Conservation (phyloP, 2,329 filamentous ascomycete genomes). For the Diaporthe vexans region DNA sequence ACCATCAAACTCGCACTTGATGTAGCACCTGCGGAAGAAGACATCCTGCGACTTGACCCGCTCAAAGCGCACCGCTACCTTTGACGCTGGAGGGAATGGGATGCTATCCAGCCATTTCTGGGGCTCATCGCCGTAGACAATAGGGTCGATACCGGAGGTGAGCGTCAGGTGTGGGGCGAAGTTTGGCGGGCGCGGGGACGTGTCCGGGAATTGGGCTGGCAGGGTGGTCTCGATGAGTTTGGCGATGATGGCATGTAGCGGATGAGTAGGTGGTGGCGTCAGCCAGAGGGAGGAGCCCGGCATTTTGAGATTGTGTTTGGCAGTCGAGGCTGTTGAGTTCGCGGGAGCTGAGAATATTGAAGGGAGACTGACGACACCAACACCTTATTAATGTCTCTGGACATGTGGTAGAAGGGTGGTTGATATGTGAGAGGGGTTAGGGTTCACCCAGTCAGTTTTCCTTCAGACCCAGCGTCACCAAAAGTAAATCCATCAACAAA, state of each 20-base stretch:
- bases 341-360: background rate
- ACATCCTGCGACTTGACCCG: slow-evolving; percentile 46
- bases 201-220: slow-evolving; percentile 46
- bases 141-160: slow-evolving; percentile 47
- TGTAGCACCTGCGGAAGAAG: slow-evolving; percentile 50
- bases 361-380: background rate
- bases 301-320: slow-evolving; percentile 43
- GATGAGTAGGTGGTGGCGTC: slow-evolving; percentile 47
- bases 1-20: slow-evolving; percentile 45
- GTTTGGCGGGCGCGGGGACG: slow-evolving; percentile 42
- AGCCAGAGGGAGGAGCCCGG: slow-evolving; percentile 53
- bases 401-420: background rate
- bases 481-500: background rate
- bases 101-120: slow-evolving; percentile 50
- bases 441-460: background rate
- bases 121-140: slow-evolving; percentile 44
- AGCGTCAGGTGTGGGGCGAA: slow-evolving; percentile 51
- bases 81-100: slow-evolving; percentile 39
- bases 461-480: background rate
- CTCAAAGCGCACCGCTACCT: slow-evolving; percentile 45
- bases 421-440: background rate
- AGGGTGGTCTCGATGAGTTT: slow-evolving; percentile 46
- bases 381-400: background rate
- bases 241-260: slow-evolving; percentile 44
- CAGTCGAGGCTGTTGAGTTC: background rate